Base-by-base conservation (phyloP, 2,329 filamentous ascomycete species). In the Ophiostoma piceae region DNA sequence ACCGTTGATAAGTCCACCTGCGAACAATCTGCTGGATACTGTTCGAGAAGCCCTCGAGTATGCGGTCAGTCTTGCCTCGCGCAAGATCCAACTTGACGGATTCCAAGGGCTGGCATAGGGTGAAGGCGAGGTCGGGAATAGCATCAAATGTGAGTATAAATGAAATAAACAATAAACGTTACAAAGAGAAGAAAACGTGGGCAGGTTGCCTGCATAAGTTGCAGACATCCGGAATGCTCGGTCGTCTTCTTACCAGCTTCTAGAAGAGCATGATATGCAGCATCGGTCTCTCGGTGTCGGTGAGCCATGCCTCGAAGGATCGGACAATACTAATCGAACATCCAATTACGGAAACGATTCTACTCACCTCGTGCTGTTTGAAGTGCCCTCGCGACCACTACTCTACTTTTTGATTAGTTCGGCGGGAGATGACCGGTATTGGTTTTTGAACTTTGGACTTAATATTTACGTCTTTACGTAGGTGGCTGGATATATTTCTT, bases 81-180 rank as follows among this genome's bases (percentile, higher is more conserved):
- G 83, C 72, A 92, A 92, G 78, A 87, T 92, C 62, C 81, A 85
- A 72, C 85, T 84, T 72, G 87, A 91, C 74, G 90, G 90, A 5
- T 92, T 92, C 76, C 77, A 77, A 69, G 82, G 83, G 39, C 79
- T 90, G 11, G 32, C 57, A 57, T 29, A 29, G 51, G n/a, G n/a
- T 47, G 19, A 47, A 47, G 8, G 16, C 43, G 43, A 7, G 43
- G 43, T n/a, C 43, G 43, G 43, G 43, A n/a, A 4, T n/a, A 47
- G 19, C 16, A 47, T 8, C 6, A n/a, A 47, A 7, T 16, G 19
- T 19, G 35, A 47, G 43, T 47, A 47, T 41, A 2, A 19, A 7
- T 19, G 2, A 14, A 14, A 41, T 12, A 3, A 12, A 41, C 12
- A 41, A 29, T 29, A 2, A 29, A 29, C 26, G 26, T 29, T 29